These are phyloP conservation scores for Platanthera zijinensis DNA, from an alignment of 106 monocot species.

Conservation along the genomic window DNA sequence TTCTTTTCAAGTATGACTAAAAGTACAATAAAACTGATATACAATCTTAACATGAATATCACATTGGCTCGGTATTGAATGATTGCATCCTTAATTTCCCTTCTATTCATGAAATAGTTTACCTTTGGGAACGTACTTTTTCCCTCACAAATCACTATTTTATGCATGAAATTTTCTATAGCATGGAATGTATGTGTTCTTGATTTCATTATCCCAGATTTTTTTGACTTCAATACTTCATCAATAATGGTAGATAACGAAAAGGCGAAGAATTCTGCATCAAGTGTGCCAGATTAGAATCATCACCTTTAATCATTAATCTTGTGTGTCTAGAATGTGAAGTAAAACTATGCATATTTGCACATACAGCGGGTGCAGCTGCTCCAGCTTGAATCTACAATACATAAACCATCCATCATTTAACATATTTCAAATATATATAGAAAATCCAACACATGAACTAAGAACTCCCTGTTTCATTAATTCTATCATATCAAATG, in stretches of 20 bases:
- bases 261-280: neutral
- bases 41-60: no score
- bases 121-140: no score
- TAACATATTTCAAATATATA: constrained; percentile 3
- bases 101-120: no score
- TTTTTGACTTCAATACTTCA: no score
- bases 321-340: constrained; percentile 11
- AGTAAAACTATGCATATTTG: neutral
- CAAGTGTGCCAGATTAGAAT: neutral
- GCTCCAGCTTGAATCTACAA: constrained; percentile 5
- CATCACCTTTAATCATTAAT: constrained; percentile 9
- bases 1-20: no score
- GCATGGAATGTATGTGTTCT: no score
- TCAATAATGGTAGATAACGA: neutral
- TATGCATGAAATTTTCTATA: no score
- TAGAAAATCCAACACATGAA: neutral
- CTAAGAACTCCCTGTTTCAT: neutral
- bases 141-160: no score
- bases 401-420: neutral
- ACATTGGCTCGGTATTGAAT: no score
- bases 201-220: no score
- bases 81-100: no score
- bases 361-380: neutral
- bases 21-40: no score
- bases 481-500: neutral